Evolutionary conservation across 1,284 basidiomycete genomes (phyloP), one percentile per base, ranked within the genome.

Genomic region (Ganoderma meredithae): DNA sequence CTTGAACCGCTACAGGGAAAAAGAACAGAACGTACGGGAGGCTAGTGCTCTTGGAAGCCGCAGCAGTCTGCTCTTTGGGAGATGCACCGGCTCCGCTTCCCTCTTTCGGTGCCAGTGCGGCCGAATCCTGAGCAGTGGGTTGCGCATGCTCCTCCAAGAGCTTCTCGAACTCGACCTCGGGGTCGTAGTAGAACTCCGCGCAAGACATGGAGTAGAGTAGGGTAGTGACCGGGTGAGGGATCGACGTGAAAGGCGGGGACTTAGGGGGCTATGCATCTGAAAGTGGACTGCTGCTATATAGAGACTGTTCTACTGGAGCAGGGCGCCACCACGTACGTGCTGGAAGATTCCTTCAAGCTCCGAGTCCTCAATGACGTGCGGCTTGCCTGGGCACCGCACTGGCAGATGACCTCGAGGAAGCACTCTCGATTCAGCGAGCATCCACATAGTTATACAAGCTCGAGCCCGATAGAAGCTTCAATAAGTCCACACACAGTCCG

Each of bases 171-270:
- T 72, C 71, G 44, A 71, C 63, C 36, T 69, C 68, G 2, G 70
- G 74, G 64, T 72, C 72, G 66, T 73, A 73, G 66, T 71, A 69
- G 69, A 65, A 72, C 53, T 63, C 68, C 52, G 68, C 67, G 61
- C 71, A 73, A 5, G 68, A 64, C 71, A 72, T 72, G 36, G 60
- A 3, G 17, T 63, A 55, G 49, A 19, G 3, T 17, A 44, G 4
- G 17, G 22, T 49, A 49, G 22, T 13, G 47, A 13, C 25, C 47
- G 47, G 25, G 10, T 12, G 47, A 49, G 22, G 22, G 47, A 55
- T 55, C 52, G 52, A 55, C 27, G 52, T 19, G 52, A 31, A 31
- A 22, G 17, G 17, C 52, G 25, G 31, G 19, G 22, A 33, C 4
- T 31, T 31, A 3, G 3, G 3, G 15, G 33, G 27, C 31, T 7